Evolutionary conservation across 2,329 filamentous ascomycete genomes (phyloP).

Genomic region (Mollisia scopiformis): DNA sequence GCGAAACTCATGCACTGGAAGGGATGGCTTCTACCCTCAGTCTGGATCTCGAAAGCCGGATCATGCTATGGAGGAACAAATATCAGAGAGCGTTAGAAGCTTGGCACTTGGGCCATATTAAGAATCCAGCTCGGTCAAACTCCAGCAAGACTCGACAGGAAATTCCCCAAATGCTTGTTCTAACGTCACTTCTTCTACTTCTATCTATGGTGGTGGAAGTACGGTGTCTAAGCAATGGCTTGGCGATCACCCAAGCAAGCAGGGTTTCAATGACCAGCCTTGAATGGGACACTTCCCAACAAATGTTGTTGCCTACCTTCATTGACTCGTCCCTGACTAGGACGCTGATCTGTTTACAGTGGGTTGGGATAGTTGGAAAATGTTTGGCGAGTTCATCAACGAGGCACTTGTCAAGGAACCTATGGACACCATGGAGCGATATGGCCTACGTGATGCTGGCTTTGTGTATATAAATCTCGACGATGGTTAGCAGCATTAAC

Average conservation of each 20-base stretch:
- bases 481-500: slow-evolving; percentile 58
- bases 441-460: slow-evolving; percentile 52
- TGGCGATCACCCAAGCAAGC: neutral
- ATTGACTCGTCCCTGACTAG: too few relatives aligned
- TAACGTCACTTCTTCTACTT: neutral
- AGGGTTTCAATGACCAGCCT: too few relatives aligned
- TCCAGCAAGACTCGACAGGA: neutral
- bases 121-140: neutral
- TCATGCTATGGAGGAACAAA: too few relatives aligned
- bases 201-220: neutral
- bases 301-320: too few relatives aligned
- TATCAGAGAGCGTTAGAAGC: too few relatives aligned
- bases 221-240: neutral
- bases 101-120: neutral
- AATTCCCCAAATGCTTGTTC: neutral
- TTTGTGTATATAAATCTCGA: slow-evolving; percentile 60
- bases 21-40: too few relatives aligned
- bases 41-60: too few relatives aligned
- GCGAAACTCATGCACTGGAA: too few relatives aligned
- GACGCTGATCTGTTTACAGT: slow-evolving; percentile 36
- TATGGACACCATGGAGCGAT: slow-evolving; percentile 47
- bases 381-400: slow-evolving; percentile 51
- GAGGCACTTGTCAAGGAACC: slow-evolving; percentile 49
- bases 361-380: slow-evolving; percentile 57
- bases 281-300: too few relatives aligned